Base-by-base conservation (phyloP, 192 early-diverging fungal species). In the Thoreauomyces humboldtii region DNA sequence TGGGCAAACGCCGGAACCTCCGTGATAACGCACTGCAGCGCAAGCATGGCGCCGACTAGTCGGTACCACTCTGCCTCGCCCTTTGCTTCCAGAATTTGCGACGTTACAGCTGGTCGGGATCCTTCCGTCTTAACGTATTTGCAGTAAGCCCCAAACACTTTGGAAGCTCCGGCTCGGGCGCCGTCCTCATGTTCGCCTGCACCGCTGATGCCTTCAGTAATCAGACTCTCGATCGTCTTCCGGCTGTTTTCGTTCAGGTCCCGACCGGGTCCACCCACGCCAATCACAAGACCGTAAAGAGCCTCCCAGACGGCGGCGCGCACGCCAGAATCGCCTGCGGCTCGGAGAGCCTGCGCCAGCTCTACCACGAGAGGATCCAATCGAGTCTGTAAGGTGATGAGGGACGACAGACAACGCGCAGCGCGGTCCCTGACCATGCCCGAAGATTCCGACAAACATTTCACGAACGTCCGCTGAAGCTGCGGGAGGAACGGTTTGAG, bases 401-500 rank as follows among this genome's bases (percentile, higher is more conserved):
- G 63, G 29, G 85, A 72, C 14, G 83, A 68, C 47, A 94, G 71
- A 15, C 94, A 96, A 19, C 80, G 68, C 15, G 88, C 89, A 9
- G 96, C 94, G 38, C 88, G 86, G 35, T 80, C 82, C 33, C 94
- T 89, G 4, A 99, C 88, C 48, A 63, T 68, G n/a, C 81, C 66
- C 15, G 77, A 81, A n/a, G 85, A 71, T 38, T 97, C 94, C 7
- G 87, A 79, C 25, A 97, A 73, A 1, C 86, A 89, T 67, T 96
- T 96, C 58, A 92, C 87, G 67, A 99, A 98, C 0, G 95, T 96
- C 51, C 96, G 88, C 77, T 98, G 94, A 36, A 98, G 87, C 80
- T 99, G 96, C 31, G 96, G 96, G 52, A 99, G 76, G 87, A 99
- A 99, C 24, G 96, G 93, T 50, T 94, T 96, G 59, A 98, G 80